Evolutionary conservation across 192 early-diverging fungal genomes (phyloP), one percentile per base, ranked within the genome.

Genomic region (Coemansia sp.): DNA sequence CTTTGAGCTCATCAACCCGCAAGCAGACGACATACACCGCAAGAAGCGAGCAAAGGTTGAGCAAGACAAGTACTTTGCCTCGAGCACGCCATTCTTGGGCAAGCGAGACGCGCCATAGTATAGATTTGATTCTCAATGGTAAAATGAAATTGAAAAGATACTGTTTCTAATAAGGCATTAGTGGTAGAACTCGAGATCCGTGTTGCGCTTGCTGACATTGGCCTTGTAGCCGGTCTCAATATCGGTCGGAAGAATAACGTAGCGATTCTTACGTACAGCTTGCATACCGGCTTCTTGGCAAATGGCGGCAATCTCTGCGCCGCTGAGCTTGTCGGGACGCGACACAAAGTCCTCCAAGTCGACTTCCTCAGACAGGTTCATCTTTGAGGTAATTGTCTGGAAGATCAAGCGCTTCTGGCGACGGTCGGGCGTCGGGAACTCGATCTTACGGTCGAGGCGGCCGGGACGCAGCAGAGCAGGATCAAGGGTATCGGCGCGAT

Each of bases 341-440:
- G 96, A 98, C 39, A 99, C 93, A 88, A 98, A 96, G 72, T 99
- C 97, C 68, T 99, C 97, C 74, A 99, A 70, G 75, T 99, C 96
- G 6, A 99, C 97, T 76, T 99, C 97, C 26, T 91, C 92, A 2
- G 95, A 90, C 21, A 99, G 82, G 39, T 91, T 96, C 97, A 99
- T 99, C 44, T 93, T 87, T 44, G 91, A 84, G 14, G 97, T 97
- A 70, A 95, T 93, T 63, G 95, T 99, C 52, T 90, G 91, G 74
- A 99, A 98, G 77, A 99, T 98, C 60, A 92, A 90, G 68, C 97
- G 95, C 87, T 96, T 96, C 39, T 93, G 95, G 83, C 94, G 96
- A 53, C 94, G 90, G 73, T 99, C 96, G 16, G 97, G 97, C 70
- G 94, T 76, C 13, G 97, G 96, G 90, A 99, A 99, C 74, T 99